Conservation (phyloP, 2,329 filamentous ascomycete genomes). For the Botryosphaeria agaves region DNA sequence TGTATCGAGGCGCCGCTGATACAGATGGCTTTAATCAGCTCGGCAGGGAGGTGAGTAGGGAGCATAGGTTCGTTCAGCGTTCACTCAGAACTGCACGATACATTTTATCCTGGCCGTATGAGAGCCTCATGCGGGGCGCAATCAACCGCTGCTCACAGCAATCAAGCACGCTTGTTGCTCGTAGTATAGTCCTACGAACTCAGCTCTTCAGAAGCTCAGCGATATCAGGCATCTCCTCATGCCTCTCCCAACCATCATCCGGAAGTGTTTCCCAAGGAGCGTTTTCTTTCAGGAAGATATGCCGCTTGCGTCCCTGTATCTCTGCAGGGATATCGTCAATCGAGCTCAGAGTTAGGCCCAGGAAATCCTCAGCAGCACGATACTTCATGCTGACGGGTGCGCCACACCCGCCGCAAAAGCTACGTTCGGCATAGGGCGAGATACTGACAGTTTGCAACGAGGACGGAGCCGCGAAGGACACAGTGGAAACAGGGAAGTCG, state of each 20-base stretch:
- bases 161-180: no score
- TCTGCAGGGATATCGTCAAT: not conserved
- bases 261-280: not conserved
- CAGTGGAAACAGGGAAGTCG: constrained; percentile 3
- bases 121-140: no score
- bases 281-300: not conserved
- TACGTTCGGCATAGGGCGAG: constrained; percentile 6
- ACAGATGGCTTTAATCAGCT: no score
- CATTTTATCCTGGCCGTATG: no score
- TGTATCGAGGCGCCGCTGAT: no score
- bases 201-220: no score
- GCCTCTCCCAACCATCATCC: not conserved
- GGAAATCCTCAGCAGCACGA: constrained; percentile 10
- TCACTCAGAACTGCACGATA: no score
- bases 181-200: no score
- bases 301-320: not conserved
- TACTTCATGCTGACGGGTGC: constrained; percentile 10
- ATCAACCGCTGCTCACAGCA: no score
- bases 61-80: no score
- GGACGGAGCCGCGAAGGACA: constrained; percentile 3
- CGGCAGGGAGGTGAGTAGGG: no score
- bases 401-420: constrained; percentile 7
- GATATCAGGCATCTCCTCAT: not conserved
- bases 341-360: not conserved
- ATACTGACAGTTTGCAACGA: constrained; percentile 4